Percentiles rank a stretch among this genome's conserved stretches.
Evolutionary conservation across 805 yeast species (phyloP).

Genomic region (Cyberlindnera mississippiensis): DNA sequence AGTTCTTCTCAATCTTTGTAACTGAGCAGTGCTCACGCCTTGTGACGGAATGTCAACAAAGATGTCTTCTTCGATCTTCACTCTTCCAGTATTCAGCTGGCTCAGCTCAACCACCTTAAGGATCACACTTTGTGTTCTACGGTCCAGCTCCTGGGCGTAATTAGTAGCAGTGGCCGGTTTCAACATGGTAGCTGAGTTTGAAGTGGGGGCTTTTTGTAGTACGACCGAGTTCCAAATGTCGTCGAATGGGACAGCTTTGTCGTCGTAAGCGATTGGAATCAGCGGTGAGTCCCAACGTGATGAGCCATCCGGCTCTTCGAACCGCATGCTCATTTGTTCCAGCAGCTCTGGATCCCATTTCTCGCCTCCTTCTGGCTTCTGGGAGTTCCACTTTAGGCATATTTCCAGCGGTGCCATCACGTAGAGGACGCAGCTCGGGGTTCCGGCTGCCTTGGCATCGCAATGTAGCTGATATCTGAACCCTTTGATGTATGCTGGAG

Average conservation of each 20-base stretch:
- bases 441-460: slow-evolving; percentile 81
- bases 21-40: slow-evolving; percentile 63
- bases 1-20: slow-evolving; percentile 80
- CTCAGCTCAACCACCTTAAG: slow-evolving; percentile 60
- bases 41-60: slow-evolving; percentile 60
- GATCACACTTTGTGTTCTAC: slow-evolving; percentile 61
- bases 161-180: slow-evolving; percentile 76
- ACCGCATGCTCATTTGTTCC: slow-evolving; percentile 71
- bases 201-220: slow-evolving; percentile 53
- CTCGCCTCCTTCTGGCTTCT: slow-evolving; percentile 27
- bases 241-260: slow-evolving; percentile 53
- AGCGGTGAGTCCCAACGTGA: slow-evolving; percentile 94
- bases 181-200: slow-evolving; percentile 80
- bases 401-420: slow-evolving; percentile 63
- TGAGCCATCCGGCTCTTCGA: slow-evolving; percentile 87
- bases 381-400: slow-evolving; percentile 60
- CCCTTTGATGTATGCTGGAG: slow-evolving; percentile 88
- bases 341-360: slow-evolving; percentile 65
- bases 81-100: slow-evolving; percentile 40
- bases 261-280: slow-evolving; percentile 58
- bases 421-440: slow-evolving; percentile 81
- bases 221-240: slow-evolving; percentile 64
- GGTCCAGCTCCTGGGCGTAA: slow-evolving; percentile 76
- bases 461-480: slow-evolving; percentile 91
- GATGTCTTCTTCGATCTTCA: slow-evolving; percentile 39